A percentile compares a stretch with the other conserved stretches of the same genome.
phyloP scores from a whole-genome alignment of 441 rosid genomes.

The Oxalis stricta region DNA sequence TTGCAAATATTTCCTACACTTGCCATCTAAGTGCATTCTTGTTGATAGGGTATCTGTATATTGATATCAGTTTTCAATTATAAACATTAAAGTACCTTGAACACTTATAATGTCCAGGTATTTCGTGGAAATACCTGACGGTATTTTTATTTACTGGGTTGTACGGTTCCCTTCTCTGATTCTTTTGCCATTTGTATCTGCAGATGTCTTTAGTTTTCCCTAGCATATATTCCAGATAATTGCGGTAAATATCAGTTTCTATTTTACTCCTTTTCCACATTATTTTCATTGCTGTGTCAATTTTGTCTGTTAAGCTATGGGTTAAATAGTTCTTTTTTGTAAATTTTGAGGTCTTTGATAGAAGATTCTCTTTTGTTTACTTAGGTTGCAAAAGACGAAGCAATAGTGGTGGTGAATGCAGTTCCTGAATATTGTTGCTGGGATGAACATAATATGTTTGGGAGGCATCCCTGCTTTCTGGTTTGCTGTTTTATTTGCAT shows the following conservation, averaged over 20 bases:
- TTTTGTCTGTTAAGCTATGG: background rate
- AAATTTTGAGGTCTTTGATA: background rate
- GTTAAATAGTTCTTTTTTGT: background rate
- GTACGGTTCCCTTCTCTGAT: slow-evolving; percentile 78
- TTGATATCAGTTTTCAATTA: slow-evolving; percentile 89
- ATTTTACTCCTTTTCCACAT: background rate
- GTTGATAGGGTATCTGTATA: slow-evolving; percentile 83
- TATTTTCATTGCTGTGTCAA: too few species aligned
- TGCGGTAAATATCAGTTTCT: slow-evolving; percentile 44
- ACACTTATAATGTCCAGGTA: slow-evolving; percentile 6
- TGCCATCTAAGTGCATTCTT: slow-evolving; percentile 7
- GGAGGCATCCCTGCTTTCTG: slow-evolving; percentile 98
- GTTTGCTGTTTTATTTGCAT: slow-evolving; percentile 68
- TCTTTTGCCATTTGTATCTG: slow-evolving; percentile 94
- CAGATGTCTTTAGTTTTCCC: slow-evolving; percentile 96
- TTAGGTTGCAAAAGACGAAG: slow-evolving; percentile 92
- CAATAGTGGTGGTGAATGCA: slow-evolving; percentile 75
- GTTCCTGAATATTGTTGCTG: slow-evolving; percentile 77
- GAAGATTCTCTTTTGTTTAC: slow-evolving; percentile 8
- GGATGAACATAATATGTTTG: slow-evolving; percentile 98
- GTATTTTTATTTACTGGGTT: slow-evolving; percentile 46
- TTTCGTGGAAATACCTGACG: slow-evolving; percentile 12
- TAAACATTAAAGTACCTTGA: slow-evolving; percentile 70
- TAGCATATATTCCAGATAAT: slow-evolving; percentile 83
- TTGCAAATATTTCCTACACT: slow-evolving; percentile 8